Conservation (phyloP, 345 rosid species). For the Hypericum androsaemum region DNA sequence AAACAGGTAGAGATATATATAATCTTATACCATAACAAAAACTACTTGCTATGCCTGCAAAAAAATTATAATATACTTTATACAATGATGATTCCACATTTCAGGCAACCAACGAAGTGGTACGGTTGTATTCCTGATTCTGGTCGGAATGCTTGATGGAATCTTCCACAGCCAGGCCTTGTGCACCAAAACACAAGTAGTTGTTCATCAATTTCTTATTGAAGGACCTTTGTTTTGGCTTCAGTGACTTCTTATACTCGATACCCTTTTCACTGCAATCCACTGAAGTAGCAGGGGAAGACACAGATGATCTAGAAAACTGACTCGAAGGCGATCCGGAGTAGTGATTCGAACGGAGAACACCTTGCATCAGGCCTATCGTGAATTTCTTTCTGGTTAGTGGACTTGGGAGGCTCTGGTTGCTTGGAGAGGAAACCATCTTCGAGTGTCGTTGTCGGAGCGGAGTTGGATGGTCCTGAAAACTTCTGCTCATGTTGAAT, state of each 20-base stretch:
- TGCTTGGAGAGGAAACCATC: constrained; percentile 29
- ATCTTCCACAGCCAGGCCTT: constrained; percentile 44
- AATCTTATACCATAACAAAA: background rate
- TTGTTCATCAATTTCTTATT: constrained; percentile 51
- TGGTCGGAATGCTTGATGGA: constrained; percentile 14
- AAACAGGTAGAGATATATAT: background rate
- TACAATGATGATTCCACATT: background rate
- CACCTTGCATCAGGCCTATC: constrained; percentile 62
- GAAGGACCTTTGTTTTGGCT: constrained; percentile 31
- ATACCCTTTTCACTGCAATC: constrained; percentile 13
- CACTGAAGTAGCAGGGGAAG: constrained; percentile 28
- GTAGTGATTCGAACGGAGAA: constrained; percentile 36
- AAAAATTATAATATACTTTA: background rate
- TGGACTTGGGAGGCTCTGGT: constrained; percentile 67
- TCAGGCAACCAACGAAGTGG: constrained; percentile 37
- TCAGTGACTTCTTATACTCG: constrained; percentile 11
- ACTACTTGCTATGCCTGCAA: background rate
- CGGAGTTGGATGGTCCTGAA: constrained; percentile 38
- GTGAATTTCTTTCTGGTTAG: constrained; percentile 50
- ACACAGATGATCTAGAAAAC: constrained; percentile 25
- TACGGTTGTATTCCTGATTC: constrained; percentile 30
- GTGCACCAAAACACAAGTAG: constrained; percentile 59
- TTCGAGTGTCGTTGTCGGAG: constrained; percentile 56
- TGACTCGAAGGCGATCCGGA: constrained; percentile 34
- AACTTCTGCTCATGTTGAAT: constrained; percentile 13